These are phyloP conservation scores for Hapsidospora chrysogenum DNA, from an alignment of 495 filamentous ascomycete genomes.

Conservation along the genomic window DNA sequence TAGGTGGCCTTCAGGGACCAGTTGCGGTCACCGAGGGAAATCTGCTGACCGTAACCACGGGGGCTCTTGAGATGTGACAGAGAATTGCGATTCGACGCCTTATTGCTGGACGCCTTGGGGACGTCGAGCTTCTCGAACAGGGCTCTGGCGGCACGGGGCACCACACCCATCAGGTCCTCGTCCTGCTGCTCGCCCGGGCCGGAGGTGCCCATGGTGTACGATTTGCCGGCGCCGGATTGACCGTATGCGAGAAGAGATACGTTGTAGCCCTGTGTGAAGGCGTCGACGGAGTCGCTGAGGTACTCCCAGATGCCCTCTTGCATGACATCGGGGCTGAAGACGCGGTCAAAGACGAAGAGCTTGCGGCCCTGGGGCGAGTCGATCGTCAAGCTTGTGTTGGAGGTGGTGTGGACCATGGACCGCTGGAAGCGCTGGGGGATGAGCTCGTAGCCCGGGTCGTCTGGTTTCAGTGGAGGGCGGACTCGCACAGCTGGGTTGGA, in stretches of 20 bases:
- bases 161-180: conserved; percentile 66
- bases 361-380: conserved; percentile 87
- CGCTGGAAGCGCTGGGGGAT: conserved; percentile 92
- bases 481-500: conserved; percentile 65
- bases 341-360: conserved; percentile 87
- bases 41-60: conserved; percentile 27
- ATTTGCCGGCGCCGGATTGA: conserved; percentile 99
- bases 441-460: conserved; percentile 83
- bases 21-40: conserved; percentile 30
- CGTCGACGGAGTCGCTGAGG: conserved; percentile 71
- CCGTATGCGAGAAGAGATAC: conserved; percentile 95
- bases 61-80: conserved; percentile 45
- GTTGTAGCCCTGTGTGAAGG: conserved; percentile 95
- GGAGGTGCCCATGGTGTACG: conserved; percentile 97
- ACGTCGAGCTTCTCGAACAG: conserved; percentile 78
- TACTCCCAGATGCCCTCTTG: conserved; percentile 96
- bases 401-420: conserved; percentile 78
- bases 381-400: conserved; percentile 68
- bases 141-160: conserved; percentile 73
- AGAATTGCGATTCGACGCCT: conserved; percentile 37
- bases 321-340: conserved; percentile 68
- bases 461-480: conserved; percentile 67
- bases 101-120: conserved; percentile 13
- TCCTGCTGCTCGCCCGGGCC: conserved; percentile 71
- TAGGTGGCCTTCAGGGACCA: conserved; percentile 96